Conservation (phyloP, 176 grass and related monocot genomes). For the Oropetium thomaeum region DNA sequence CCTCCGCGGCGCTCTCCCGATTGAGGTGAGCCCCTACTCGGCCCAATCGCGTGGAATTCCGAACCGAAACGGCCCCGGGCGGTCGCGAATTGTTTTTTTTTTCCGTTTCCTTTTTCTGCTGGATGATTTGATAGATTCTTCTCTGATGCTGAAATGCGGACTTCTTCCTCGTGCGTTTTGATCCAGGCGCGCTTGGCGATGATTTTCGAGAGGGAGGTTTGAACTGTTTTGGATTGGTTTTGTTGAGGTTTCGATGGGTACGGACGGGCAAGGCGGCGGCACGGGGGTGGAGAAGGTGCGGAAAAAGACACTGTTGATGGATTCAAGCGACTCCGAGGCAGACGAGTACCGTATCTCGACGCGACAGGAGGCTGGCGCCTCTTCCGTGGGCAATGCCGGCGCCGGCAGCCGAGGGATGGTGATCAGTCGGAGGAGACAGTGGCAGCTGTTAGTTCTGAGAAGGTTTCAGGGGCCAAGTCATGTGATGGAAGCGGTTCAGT, state of each 20-base stretch:
- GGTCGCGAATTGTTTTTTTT: neutral
- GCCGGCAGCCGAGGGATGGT: neutral
- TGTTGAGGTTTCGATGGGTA: conserved; percentile 27
- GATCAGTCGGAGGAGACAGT: conserved; percentile 19
- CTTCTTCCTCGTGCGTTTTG: neutral
- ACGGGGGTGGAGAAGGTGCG: conserved; percentile 29
- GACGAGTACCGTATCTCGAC: conserved; percentile 48
- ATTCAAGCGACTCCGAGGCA: conserved; percentile 66
- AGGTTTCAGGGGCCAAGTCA: conserved; percentile 23
- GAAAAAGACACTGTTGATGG: conserved; percentile 52
- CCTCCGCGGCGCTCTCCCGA: neutral
- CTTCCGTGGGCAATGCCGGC: conserved; percentile 21
- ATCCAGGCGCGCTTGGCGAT: conserved; percentile 31
- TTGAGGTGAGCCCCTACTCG: conserved; percentile 35
- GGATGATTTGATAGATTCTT: neutral
- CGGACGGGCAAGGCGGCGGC: conserved; percentile 6
- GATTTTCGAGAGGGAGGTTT: conserved; percentile 26
- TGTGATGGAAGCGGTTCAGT: conserved; percentile 19
- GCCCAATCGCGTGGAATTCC: conserved; percentile 13
- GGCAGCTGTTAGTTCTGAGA: conserved; percentile 16
- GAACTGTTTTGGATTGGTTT: conserved; percentile 15
- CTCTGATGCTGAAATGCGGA: neutral
- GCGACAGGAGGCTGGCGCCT: conserved; percentile 12
- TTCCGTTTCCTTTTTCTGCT: neutral
- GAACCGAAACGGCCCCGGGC: neutral